Evolutionary conservation across 352 stramenopile genomes (phyloP).

Genomic region (Phytophthora fragariaefolia): DNA sequence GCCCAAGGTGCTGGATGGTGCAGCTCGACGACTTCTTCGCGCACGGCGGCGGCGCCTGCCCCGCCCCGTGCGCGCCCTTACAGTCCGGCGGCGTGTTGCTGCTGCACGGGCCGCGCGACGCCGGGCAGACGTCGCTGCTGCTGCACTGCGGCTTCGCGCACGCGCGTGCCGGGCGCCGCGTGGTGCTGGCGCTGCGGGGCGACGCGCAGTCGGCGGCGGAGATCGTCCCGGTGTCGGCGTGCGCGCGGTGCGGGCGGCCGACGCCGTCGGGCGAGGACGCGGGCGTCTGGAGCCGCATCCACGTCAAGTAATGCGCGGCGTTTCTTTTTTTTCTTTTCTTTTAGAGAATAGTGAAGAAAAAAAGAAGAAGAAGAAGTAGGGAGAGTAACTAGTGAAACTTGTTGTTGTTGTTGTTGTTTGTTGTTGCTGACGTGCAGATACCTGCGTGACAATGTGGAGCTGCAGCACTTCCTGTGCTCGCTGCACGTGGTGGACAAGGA

Average conservation of each 20-base stretch:
- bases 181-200: slow-evolving; percentile 59
- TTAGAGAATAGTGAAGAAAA: not conserved
- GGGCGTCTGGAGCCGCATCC: slow-evolving; percentile 54
- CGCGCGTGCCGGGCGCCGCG: slow-evolving; percentile 43
- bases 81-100: slow-evolving; percentile 40
- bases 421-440: slow-evolving; percentile 44
- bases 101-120: slow-evolving; percentile 47
- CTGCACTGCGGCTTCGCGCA: slow-evolving; percentile 72
- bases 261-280: slow-evolving; percentile 33
- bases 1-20: not conserved
- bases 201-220: slow-evolving; percentile 11
- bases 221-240: not conserved
- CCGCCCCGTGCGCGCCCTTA: not conserved
- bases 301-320: slow-evolving; percentile 58
- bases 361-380: no score
- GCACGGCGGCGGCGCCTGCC: slow-evolving; percentile 44
- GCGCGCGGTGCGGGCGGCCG: not conserved
- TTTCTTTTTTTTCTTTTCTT: slow-evolving; percentile 1
- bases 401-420: not conserved
- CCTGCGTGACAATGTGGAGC: slow-evolving; percentile 43
- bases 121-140: slow-evolving; percentile 66
- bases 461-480: slow-evolving; percentile 71
- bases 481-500: slow-evolving; percentile 55
- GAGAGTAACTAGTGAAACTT: no score
- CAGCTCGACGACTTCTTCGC: slow-evolving; percentile 73